Evolutionary conservation across 208 protist genomes (phyloP).

Genomic region (Trypanosoma melophagium): DNA sequence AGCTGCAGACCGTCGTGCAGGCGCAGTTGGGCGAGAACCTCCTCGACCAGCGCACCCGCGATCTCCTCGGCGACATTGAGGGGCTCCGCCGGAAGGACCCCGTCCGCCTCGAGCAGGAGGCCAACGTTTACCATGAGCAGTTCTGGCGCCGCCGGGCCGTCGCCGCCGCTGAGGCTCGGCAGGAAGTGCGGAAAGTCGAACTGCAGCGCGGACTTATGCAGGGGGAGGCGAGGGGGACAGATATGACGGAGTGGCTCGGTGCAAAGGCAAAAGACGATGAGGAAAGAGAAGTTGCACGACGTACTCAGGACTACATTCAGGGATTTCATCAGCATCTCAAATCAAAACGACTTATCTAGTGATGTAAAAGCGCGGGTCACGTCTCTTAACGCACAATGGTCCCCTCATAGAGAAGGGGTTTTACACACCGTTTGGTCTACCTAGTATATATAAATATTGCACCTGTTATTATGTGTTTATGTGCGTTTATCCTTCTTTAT

Average conservation of each 20-base stretch:
- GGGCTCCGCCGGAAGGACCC: constrained; percentile 84
- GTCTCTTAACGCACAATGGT: too few species aligned
- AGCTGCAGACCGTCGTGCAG: constrained; percentile 73
- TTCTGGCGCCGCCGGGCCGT: constrained; percentile 87
- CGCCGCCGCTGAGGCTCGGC: constrained; percentile 47
- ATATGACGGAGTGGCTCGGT: constrained; percentile 90
- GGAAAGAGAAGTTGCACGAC: constrained; percentile 81
- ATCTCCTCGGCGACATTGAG: constrained; percentile 82
- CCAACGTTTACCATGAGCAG: constrained; percentile 85
- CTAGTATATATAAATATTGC: too few species aligned
- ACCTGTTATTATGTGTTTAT: too few species aligned
- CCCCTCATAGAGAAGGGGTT: too few species aligned
- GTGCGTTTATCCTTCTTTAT: background rate
- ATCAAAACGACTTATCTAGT: constrained; percentile 82
- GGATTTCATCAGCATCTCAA: constrained; percentile 91
- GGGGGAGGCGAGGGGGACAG: constrained; percentile 73
- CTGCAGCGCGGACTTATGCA: constrained; percentile 70
- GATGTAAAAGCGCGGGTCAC: background rate
- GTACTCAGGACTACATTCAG: constrained; percentile 89
- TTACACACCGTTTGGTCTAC: too few species aligned
- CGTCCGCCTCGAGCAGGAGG: constrained; percentile 83
- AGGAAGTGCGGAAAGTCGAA: constrained; percentile 63
- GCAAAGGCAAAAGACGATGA: constrained; percentile 89
- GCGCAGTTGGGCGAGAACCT: constrained; percentile 87
- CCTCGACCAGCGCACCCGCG: constrained; percentile 81